Evolutionary conservation across 352 stramenopile genomes (phyloP), one percentile per base, ranked within the genome.

Genomic region (Thalassiosira mediterranea): DNA sequence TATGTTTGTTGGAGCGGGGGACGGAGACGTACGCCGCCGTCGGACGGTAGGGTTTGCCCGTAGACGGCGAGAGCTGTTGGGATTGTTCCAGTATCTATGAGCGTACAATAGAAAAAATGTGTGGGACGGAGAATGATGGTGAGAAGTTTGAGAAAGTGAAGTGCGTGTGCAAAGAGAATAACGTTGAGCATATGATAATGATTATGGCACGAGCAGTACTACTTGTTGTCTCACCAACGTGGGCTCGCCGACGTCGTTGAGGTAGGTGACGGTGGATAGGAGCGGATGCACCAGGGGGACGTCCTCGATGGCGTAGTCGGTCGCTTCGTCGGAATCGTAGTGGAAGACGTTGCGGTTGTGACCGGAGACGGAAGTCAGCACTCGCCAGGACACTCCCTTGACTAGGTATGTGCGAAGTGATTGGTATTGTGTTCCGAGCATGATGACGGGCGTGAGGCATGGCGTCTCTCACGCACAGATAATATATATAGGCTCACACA

Each of bases 181-280:
- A n/a, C n/a, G n/a, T n/a, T n/a, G n/a, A 56, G 29, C 7, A 19
- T 56, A 37, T 32, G 47, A 13, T 56, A 56, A 29, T 56, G 29
- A 28, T 56, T 23, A 56, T 17, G 19, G 29, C 11, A 37, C 47
- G 11, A 56, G 11, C 34, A n/a, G n/a, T n/a, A n/a, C n/a, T n/a
- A n/a, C n/a, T n/a, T n/a, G n/a, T n/a, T n/a, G n/a, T n/a, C n/a
- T n/a, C n/a, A 56, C 34, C 8, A 56, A 31, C 0, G 47, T 56
- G 3, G 47, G 47, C 23, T 56, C 47, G 47, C 47, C 46, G 8
- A 8, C 17, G 4, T 54, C 47, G 5, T 23, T 37, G 3, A 56
- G 10, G 34, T 56, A 56, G 7, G 47, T 56, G 23, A 56, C 47
- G 17, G 47, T 56, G 10, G 47, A 56, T 56, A 56, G 23, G 29